Evolutionary conservation across 2,329 filamentous ascomycete genomes (phyloP).

Genomic region (Iodosphaeria phyllophila): DNA sequence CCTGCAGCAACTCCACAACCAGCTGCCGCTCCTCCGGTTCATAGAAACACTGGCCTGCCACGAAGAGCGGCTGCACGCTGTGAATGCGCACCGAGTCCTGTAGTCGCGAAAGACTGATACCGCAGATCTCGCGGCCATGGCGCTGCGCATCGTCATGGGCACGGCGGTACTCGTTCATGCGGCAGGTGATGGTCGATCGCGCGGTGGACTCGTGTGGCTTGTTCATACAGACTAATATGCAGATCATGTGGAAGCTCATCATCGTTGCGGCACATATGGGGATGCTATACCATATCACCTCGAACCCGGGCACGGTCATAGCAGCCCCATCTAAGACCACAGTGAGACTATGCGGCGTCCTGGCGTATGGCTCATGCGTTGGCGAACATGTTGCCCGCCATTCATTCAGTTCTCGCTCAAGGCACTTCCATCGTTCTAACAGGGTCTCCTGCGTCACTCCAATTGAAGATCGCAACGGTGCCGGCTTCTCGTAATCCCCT

Average conservation of each 20-base stretch:
- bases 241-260: slow-evolving; percentile 46
- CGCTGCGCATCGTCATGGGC: slow-evolving; percentile 32
- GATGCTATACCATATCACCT: slow-evolving; percentile 42
- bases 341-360: no score
- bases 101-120: slow-evolving; percentile 36
- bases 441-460: slow-evolving; percentile 28
- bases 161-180: slow-evolving; percentile 35
- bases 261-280: slow-evolving; percentile 47
- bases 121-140: slow-evolving; percentile 42
- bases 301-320: no score
- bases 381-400: no score
- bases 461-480: slow-evolving; percentile 17
- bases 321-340: no score
- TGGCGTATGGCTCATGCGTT: no score
- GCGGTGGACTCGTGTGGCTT: slow-evolving; percentile 35
- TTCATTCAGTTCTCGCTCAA: no score
- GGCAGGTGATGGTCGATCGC: slow-evolving; percentile 30
- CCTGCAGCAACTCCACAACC: no score
- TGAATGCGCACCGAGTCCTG: slow-evolving; percentile 37
- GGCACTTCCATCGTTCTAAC: slow-evolving; percentile 24
- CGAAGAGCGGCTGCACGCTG: slow-evolving; percentile 39
- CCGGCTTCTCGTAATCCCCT: slow-evolving; percentile 12
- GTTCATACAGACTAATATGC: slow-evolving; percentile 41
- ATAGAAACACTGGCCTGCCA: slow-evolving; percentile 40
- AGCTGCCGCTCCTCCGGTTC: slow-evolving; percentile 32